Evolutionary conservation across 1,139 yeast genomes (phyloP).

Genomic region (Zygosaccharomyces sapae): DNA sequence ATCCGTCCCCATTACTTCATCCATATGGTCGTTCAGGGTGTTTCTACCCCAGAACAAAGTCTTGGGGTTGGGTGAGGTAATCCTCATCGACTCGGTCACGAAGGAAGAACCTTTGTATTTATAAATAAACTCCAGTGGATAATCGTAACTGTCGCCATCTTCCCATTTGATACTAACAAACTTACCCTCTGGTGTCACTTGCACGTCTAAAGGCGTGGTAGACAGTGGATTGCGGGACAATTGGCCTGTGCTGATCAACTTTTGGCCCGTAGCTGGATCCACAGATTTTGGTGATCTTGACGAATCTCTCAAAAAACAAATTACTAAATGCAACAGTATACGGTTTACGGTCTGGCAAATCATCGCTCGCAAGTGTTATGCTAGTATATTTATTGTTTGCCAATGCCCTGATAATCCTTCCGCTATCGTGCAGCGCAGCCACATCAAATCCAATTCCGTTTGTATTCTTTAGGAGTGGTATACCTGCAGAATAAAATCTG

Average conservation of each 20-base stretch:
- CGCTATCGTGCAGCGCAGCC: conserved; percentile 8
- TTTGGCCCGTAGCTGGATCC: conserved; percentile 58
- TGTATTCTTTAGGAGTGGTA: not conserved
- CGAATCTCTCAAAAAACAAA: conserved; percentile 61
- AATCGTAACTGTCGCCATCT: conserved; percentile 49
- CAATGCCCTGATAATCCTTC: conserved; percentile 20
- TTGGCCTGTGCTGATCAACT: conserved; percentile 60
- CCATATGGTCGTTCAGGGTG: conserved; percentile 30
- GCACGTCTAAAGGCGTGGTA: conserved; percentile 32
- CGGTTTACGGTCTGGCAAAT: conserved; percentile 19
- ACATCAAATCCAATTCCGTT: not conserved
- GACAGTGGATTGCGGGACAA: conserved; percentile 36
- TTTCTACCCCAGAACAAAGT: conserved; percentile 43
- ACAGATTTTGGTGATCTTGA: conserved; percentile 49
- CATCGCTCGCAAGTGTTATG: conserved; percentile 20
- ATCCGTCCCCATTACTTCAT: conserved; percentile 34
- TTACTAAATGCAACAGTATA: conserved; percentile 45
- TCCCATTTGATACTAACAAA: conserved; percentile 50
- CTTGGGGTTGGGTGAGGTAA: conserved; percentile 36
- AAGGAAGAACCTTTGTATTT: conserved; percentile 41
- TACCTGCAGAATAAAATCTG: not conserved
- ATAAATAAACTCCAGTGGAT: conserved; percentile 46
- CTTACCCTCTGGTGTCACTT: conserved; percentile 35
- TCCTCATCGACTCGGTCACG: conserved; percentile 35
- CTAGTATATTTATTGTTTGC: conserved; percentile 24